These are phyloP conservation scores for Umbelopsis isabellina DNA, from an alignment of 192 early-diverging fungal species.

Conservation along the genomic window DNA sequence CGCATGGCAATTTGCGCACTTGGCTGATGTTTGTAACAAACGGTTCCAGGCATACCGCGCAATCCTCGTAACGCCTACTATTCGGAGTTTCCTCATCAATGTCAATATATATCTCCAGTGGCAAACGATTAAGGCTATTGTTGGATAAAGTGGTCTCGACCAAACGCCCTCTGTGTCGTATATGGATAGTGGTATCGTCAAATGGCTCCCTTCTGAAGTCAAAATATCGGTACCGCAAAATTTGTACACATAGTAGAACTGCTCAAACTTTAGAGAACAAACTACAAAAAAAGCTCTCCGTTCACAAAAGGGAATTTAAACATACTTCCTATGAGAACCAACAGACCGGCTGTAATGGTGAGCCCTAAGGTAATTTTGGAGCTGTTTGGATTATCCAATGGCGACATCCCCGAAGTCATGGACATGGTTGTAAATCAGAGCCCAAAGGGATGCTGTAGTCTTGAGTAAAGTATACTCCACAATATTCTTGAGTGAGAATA, in stretches of 20 bases:
- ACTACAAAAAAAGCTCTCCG: too few relatives aligned
- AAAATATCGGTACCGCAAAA: background rate
- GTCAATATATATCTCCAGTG: background rate
- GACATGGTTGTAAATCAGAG: background rate
- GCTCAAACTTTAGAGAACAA: background rate
- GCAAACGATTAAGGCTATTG: background rate
- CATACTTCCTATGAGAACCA: background rate
- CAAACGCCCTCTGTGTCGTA: background rate
- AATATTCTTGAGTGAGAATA: too few relatives aligned
- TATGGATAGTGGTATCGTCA: background rate
- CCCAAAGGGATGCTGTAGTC: too few relatives aligned
- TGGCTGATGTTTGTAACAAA: background rate
- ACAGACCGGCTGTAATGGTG: background rate
- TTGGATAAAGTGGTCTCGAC: background rate
- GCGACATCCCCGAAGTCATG: background rate
- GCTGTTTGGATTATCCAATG: too few relatives aligned
- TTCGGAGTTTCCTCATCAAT: background rate
- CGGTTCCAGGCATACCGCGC: background rate
- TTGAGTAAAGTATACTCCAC: too few relatives aligned
- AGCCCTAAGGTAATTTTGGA: background rate
- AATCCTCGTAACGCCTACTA: background rate
- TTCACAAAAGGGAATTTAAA: background rate
- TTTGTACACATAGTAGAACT: slow-evolving; percentile 7
- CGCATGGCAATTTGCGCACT: slow-evolving; percentile 5
- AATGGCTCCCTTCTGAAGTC: background rate